Conservation (phyloP, 192 early-diverging fungal genomes). For the Umbelopsis vinacea region DNA sequence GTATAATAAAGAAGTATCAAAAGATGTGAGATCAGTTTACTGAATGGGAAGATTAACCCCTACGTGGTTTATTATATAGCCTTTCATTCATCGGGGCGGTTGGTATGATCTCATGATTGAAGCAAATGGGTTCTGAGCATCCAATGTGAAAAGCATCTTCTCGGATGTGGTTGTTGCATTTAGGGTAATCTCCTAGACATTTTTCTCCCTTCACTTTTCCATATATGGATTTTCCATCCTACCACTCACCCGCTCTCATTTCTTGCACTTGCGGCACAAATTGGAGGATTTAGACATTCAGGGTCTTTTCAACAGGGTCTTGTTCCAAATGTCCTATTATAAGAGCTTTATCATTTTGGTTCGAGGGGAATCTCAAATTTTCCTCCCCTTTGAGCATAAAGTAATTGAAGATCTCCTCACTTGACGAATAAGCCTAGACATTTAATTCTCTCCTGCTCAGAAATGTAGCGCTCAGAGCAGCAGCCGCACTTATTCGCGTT, state of each 20-base stretch:
- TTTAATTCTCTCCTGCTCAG: constrained; percentile 3
- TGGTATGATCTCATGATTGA: constrained; percentile 20
- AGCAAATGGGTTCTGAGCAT: not conserved
- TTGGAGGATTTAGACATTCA: not conserved
- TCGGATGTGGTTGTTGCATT: not conserved
- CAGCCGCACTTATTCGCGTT: not conserved
- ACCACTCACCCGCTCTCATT: not conserved
- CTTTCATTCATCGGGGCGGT: not conserved
- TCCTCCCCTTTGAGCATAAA: not conserved
- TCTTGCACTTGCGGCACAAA: not conserved
- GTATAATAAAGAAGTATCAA: too few species aligned
- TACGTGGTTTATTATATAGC: not conserved
- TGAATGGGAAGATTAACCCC: not conserved
- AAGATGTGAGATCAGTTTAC: not conserved
- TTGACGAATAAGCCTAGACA: not conserved
- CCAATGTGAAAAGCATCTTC: not conserved
- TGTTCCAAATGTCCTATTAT: not conserved
- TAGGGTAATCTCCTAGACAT: not conserved
- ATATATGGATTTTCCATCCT: not conserved
- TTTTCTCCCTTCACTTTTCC: constrained; percentile 11
- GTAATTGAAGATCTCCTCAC: not conserved
- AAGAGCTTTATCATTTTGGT: not conserved
- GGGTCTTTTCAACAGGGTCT: constrained; percentile 1
- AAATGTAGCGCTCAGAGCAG: not conserved
- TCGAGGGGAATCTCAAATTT: not conserved